Base-by-base conservation (phyloP, 768 basidiomycete species). In the Mycena chlorophos region DNA sequence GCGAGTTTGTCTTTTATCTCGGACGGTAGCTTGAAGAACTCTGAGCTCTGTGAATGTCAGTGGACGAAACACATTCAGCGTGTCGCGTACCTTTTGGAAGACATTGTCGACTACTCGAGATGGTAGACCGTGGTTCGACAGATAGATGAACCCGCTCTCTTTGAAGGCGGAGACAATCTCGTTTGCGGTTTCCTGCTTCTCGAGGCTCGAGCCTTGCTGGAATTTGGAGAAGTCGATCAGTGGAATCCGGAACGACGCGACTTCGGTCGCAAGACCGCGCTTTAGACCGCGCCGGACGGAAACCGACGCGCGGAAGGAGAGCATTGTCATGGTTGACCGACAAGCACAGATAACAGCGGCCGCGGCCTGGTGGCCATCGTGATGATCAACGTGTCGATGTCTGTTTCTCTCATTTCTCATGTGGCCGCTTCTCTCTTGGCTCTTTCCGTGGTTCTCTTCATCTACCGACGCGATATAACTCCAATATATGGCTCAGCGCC, bases 101-200 rank as follows among this genome's bases (percentile, higher is more conserved):
- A 82, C 83, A 39, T 75, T 72, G 62, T 82, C 67, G 12, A 94
- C 79, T 14, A 77, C 79, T 29, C 79, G 62, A 28, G 77, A 60
- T 19, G 84, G 72, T 51, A 94, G 84, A 2, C 90, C 89, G 71
- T 93, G 89, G 37, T 83, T 82, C 22, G 76, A 75, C 31, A 94
- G 73, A 68, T 94, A 94, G 42, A 93, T 77, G 64, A 94, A 94
- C 0, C 91, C 89, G 53, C 85, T 85, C 52, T 87, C 80, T 64
- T 86, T 91, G 75, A 91, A 90, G 0, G 88, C 92, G 34, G 79
- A 78, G 30, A 89, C 89, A 30, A 94, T 79, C 59, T 85, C 79
- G 42, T 80, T 73, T 2, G 92, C 89, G 0, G 84, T 80, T 5
- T 75, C 66, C 55, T 80, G 78, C 71, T 83, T 88, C 64, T 89